These are phyloP conservation scores for Yarrowia porcina DNA, from an alignment of 805 yeast species.

Conservation along the genomic window DNA sequence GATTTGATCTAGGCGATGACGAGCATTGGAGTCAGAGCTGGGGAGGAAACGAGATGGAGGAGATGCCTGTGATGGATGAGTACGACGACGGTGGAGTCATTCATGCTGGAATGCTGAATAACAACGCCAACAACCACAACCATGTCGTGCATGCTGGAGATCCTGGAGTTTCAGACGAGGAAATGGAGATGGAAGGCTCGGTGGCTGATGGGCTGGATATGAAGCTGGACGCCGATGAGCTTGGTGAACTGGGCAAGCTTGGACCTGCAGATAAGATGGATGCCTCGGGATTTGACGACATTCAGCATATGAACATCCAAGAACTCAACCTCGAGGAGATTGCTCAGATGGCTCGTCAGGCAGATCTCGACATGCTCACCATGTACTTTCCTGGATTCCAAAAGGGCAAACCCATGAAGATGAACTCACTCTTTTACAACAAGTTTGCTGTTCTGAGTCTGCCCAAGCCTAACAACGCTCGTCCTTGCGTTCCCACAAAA, in stretches of 20 bases:
- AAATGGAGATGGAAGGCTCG: background rate
- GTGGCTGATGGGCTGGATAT: conserved; percentile 3
- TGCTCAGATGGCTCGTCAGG: conserved; percentile 25
- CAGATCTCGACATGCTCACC: conserved; percentile 33
- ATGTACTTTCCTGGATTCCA: conserved; percentile 62
- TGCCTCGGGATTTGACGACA: conserved; percentile 9
- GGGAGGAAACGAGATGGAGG: conserved; percentile 22
- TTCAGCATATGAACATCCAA: conserved; percentile 9
- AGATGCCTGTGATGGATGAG: conserved; percentile 10
- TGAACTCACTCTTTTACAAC: conserved; percentile 65
- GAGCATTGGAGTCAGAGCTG: conserved; percentile 22
- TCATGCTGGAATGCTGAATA: conserved; percentile 3
- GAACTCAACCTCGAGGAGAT: conserved; percentile 13
- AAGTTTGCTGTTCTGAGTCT: conserved; percentile 53
- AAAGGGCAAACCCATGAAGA: conserved; percentile 53
- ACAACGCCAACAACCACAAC: background rate
- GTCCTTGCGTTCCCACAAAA: conserved; percentile 50
- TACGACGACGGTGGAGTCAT: conserved; percentile 12
- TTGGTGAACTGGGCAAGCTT: conserved; percentile 14
- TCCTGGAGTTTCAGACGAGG: background rate
- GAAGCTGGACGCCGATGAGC: conserved; percentile 8
- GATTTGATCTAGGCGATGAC: conserved; percentile 19
- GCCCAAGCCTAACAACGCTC: conserved; percentile 45
- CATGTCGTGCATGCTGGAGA: conserved; percentile 13
- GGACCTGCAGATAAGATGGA: conserved; percentile 21